Evolutionary conservation across 805 yeast species (phyloP).

Genomic region (Aciculoconidium aculeatum): DNA sequence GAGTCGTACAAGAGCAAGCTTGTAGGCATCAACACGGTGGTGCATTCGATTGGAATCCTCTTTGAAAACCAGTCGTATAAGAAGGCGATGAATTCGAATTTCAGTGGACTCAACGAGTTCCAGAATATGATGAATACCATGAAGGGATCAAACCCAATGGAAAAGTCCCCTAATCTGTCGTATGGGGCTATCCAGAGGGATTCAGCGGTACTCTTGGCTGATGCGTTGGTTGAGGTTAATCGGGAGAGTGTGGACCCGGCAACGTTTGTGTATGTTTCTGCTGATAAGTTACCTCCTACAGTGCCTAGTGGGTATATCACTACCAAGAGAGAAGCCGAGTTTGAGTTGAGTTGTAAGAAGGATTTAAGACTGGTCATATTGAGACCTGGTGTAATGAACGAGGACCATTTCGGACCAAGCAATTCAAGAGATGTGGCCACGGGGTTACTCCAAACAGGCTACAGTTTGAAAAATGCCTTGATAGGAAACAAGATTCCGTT

Average conservation of each 20-base stretch:
- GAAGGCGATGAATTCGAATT: constrained; percentile 38
- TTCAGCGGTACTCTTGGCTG: constrained; percentile 62
- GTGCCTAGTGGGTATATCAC: constrained; percentile 66
- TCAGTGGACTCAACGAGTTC: constrained; percentile 27
- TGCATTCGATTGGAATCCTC: constrained; percentile 77
- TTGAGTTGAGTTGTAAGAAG: constrained; percentile 40
- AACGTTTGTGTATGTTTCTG: constrained; percentile 71
- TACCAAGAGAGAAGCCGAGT: constrained; percentile 76
- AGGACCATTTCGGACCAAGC: constrained; percentile 29
- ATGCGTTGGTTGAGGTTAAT: constrained; percentile 40
- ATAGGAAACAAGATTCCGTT: constrained; percentile 31
- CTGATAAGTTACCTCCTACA: constrained; percentile 65
- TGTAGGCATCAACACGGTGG: constrained; percentile 54
- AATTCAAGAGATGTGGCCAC: constrained; percentile 37
- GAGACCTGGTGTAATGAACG: constrained; percentile 84
- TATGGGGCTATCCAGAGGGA: constrained; percentile 65
- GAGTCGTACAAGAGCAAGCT: constrained; percentile 46
- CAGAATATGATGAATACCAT: constrained; percentile 25
- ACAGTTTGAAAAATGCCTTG: constrained; percentile 38
- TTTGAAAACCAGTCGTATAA: constrained; percentile 70
- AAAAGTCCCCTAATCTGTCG: constrained; percentile 36
- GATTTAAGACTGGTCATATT: constrained; percentile 54
- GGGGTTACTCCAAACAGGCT: constrained; percentile 36
- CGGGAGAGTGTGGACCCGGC: constrained; percentile 6
- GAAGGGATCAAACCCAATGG: constrained; percentile 61